These are phyloP conservation scores for Nemania diffusa DNA, from an alignment of 2,329 filamentous ascomycete genomes.

Conservation along the genomic window DNA sequence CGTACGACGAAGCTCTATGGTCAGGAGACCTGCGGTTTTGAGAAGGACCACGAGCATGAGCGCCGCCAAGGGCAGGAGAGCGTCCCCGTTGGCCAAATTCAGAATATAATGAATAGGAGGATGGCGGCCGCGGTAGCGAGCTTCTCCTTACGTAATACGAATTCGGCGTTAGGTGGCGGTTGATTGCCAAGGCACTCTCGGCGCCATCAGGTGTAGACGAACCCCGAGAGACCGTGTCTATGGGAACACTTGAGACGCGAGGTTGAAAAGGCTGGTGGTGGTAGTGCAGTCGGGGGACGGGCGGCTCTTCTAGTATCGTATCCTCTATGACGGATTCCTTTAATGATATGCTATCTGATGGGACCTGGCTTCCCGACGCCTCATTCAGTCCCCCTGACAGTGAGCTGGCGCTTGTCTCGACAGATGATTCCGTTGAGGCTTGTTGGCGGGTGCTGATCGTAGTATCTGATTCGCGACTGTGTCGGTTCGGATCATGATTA, in stretches of 20 bases:
- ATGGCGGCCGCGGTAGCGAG: constrained; percentile 75
- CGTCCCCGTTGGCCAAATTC: constrained; percentile 74
- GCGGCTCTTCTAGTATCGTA: constrained; percentile 53
- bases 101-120: constrained; percentile 78
- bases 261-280: constrained; percentile 63
- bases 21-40: constrained; percentile 68
- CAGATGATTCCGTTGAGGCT: constrained; percentile 63
- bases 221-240: constrained; percentile 55
- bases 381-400: constrained; percentile 62
- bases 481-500: constrained; percentile 53
- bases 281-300: constrained; percentile 70
- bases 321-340: constrained; percentile 63
- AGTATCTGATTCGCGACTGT: constrained; percentile 65
- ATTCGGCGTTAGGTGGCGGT: constrained; percentile 71
- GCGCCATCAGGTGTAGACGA: constrained; percentile 63
- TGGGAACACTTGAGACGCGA: constrained; percentile 56
- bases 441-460: constrained; percentile 62
- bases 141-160: constrained; percentile 65
- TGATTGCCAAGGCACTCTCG: constrained; percentile 62
- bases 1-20: constrained; percentile 63
- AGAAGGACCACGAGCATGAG: constrained; percentile 60
- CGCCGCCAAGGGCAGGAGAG: constrained; percentile 59
- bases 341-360: constrained; percentile 58
- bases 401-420: constrained; percentile 66
- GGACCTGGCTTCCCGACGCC: constrained; percentile 54